Conservation (phyloP, 2,329 filamentous ascomycete species). For the Botryotinia globosa region DNA sequence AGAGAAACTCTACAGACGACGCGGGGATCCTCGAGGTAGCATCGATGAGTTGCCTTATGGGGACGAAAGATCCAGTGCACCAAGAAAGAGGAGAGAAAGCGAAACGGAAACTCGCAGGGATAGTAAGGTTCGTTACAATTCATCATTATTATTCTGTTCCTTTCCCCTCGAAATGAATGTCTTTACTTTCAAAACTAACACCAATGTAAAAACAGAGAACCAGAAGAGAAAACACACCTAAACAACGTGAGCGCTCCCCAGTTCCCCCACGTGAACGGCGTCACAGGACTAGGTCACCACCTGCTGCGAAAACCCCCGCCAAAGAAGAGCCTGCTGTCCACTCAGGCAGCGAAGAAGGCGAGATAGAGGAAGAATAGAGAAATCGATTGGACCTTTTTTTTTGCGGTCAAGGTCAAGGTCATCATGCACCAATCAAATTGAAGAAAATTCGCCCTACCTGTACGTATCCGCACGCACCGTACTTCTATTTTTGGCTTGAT, state of each 20-base stretch:
- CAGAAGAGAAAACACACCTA: slow-evolving; percentile 53
- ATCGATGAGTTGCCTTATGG: slow-evolving; percentile 91
- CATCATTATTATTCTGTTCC: not conserved
- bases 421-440: not conserved
- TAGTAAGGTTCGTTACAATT: slow-evolving; percentile 50
- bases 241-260: slow-evolving; percentile 56
- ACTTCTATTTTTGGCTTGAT: slow-evolving; percentile 35
- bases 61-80: slow-evolving; percentile 61
- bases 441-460: slow-evolving; percentile 28
- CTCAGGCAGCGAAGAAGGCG: slow-evolving; percentile 93
- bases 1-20: slow-evolving; percentile 82
- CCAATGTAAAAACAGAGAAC: slow-evolving; percentile 46
- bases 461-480: slow-evolving; percentile 40
- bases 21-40: slow-evolving; percentile 70
- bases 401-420: not conserved
- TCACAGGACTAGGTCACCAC: slow-evolving; percentile 57
- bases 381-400: slow-evolving; percentile 7
- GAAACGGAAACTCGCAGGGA: slow-evolving; percentile 65
- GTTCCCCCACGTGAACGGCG: slow-evolving; percentile 51
- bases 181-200: slow-evolving; percentile 20
- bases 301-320: slow-evolving; percentile 35
- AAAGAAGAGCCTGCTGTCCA: slow-evolving; percentile 47
- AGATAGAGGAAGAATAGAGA: slow-evolving; percentile 78
- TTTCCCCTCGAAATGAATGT: not conserved
- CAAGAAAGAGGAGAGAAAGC: slow-evolving; percentile 76